Conservation (phyloP, 257 asterid species). For the Phtheirospermum japonicum region DNA sequence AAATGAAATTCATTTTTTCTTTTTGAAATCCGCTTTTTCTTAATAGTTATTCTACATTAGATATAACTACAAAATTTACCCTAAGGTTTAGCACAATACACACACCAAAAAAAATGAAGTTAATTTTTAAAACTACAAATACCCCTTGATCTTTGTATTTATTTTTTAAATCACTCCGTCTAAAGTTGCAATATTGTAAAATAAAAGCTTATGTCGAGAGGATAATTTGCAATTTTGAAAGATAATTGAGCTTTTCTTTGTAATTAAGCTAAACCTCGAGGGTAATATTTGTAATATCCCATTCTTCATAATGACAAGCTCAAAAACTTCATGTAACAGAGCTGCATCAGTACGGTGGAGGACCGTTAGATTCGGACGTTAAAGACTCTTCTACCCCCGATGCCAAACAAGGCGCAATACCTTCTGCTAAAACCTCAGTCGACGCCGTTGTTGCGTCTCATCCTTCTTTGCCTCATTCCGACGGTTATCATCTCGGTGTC, state of each 20-base stretch:
- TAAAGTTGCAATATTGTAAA: background rate
- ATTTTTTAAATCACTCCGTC: background rate
- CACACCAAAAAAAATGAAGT: background rate
- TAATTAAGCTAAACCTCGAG: too few species aligned
- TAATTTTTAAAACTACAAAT: background rate
- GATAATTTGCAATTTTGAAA: background rate
- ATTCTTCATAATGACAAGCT: background rate
- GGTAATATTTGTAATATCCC: background rate
- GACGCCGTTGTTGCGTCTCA: constrained; percentile 28
- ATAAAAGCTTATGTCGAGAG: background rate
- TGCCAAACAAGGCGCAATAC: constrained; percentile 35
- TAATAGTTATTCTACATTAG: too few species aligned
- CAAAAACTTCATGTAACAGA: constrained; percentile 25
- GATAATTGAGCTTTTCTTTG: too few species aligned
- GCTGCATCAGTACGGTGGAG: constrained; percentile 39
- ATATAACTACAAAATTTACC: too few species aligned
- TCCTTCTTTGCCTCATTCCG: constrained; percentile 30
- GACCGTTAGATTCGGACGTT: constrained; percentile 39
- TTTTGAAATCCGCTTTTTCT: too few species aligned
- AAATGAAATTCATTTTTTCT: too few species aligned
- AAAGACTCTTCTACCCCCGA: constrained; percentile 44
- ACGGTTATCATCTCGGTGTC: constrained; percentile 37
- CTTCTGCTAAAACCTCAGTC: constrained; percentile 29
- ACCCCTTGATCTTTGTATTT: background rate
- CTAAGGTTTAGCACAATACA: background rate